phyloP scores from a whole-genome alignment of 2,329 filamentous ascomycete species.

The Stachybotrys elegans region DNA sequence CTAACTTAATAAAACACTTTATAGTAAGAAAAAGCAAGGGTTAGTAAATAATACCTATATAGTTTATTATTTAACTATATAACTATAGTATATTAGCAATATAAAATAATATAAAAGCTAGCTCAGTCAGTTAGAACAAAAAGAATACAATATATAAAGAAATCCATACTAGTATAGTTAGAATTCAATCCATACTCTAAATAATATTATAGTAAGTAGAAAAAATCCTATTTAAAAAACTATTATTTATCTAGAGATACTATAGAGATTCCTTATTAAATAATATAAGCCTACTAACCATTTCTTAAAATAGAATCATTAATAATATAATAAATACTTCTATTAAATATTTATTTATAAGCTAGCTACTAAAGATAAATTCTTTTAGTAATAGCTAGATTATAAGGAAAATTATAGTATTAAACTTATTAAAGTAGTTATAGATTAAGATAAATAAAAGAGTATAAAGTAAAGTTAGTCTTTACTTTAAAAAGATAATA shows the following conservation, averaged over 20 bases:
- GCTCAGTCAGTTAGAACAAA: background rate
- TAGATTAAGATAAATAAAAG: background rate
- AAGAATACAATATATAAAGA: background rate
- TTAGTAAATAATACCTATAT: background rate
- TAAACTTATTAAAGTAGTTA: background rate
- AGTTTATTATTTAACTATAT: conserved; percentile 1
- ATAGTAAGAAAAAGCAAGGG: background rate
- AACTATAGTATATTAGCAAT: background rate
- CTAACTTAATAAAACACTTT: background rate
- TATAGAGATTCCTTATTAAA: background rate
- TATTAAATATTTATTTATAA: conserved; percentile 1
- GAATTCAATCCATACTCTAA: background rate
- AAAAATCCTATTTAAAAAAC: background rate
- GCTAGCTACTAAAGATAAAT: background rate
- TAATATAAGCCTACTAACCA: background rate
- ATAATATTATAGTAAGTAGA: background rate
- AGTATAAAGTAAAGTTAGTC: background rate
- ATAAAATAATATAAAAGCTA: background rate
- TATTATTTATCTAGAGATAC: background rate
- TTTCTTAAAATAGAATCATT: background rate
- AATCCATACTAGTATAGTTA: background rate
- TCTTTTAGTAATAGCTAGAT: background rate
- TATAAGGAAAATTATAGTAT: conserved; percentile 1
- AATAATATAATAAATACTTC: conserved; percentile 1
- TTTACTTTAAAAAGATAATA: background rate